Conservation (phyloP, 2,329 filamentous ascomycete genomes). For the Fusarium hainanense region DNA sequence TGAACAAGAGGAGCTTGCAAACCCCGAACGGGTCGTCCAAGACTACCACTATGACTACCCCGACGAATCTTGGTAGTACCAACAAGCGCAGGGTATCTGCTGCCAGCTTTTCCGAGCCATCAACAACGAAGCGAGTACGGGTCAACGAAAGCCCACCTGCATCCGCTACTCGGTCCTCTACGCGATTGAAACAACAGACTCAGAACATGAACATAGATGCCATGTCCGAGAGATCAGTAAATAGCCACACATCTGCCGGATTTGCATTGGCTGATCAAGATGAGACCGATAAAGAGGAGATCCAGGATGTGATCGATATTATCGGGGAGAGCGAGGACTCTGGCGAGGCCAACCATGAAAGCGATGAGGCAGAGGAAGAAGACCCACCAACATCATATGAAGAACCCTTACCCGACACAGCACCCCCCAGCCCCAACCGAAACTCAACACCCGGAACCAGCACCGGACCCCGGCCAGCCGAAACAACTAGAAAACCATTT, state of each 20-base stretch:
- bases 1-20: background rate
- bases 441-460: background rate
- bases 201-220: background rate
- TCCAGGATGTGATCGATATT: background rate
- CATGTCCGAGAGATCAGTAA: background rate
- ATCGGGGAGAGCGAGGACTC: background rate
- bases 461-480: background rate
- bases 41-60: background rate
- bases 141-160: background rate
- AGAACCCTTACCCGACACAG: background rate
- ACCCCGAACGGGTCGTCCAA: background rate
- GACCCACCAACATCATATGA: background rate
- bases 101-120: accelerated
- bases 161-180: background rate
- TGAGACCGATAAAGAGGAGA: background rate
- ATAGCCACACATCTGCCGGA: background rate
- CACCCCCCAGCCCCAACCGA: no score
- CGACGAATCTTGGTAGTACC: background rate
- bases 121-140: background rate
- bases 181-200: background rate
- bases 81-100: background rate
- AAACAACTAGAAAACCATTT: background rate
- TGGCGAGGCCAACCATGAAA: background rate
- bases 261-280: background rate
- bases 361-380: background rate